phyloP scores from a whole-genome alignment of 331 rosid genomes.

The Cucumis variabilis region DNA sequence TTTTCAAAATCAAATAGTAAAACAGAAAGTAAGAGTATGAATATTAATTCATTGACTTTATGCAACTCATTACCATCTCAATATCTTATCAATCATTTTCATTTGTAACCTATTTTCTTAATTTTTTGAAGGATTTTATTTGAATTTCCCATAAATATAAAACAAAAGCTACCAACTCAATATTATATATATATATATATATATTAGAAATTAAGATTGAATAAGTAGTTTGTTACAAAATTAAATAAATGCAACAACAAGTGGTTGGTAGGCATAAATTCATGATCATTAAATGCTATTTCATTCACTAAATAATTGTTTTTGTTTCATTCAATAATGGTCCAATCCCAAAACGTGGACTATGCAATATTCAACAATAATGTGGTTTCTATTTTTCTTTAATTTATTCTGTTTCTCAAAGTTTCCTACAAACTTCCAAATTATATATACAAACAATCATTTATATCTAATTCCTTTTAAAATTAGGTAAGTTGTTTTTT shows the following conservation, averaged over 20 bases:
- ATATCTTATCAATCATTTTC: background rate
- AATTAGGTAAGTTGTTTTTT: too few species aligned
- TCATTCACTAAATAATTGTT: background rate
- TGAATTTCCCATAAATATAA: background rate
- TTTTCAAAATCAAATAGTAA: too few species aligned
- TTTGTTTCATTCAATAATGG: background rate
- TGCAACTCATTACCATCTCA: background rate
- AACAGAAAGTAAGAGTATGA: too few species aligned
- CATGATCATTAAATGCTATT: background rate
- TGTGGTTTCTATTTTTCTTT: background rate
- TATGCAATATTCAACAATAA: background rate
- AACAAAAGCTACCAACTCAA: background rate
- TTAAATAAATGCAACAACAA: background rate
- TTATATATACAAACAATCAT: too few species aligned
- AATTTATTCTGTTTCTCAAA: background rate
- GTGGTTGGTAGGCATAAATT: background rate
- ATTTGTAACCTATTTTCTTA: background rate
- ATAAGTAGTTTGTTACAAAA: background rate
- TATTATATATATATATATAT: background rate
- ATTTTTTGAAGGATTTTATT: background rate
- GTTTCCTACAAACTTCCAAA: background rate
- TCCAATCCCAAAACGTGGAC: background rate
- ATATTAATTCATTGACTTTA: too few species aligned
- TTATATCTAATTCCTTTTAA: too few species aligned
- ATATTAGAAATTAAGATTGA: background rate